phyloP scores from a whole-genome alignment of 495 filamentous ascomycete species.

The Penicillium goetzii region DNA sequence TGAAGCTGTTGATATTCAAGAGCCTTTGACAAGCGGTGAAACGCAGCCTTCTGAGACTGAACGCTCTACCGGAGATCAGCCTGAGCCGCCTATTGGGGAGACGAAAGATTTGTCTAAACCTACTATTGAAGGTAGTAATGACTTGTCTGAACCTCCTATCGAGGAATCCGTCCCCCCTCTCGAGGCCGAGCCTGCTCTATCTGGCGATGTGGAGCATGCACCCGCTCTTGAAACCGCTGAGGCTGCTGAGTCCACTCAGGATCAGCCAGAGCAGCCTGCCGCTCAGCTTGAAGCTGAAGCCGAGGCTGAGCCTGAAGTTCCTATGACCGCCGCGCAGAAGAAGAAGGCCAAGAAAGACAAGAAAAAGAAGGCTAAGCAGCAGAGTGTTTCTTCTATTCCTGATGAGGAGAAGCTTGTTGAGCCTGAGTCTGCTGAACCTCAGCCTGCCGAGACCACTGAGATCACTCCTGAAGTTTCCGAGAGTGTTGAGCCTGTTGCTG shows the following conservation, averaged over 20 bases:
- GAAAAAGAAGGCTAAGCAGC: slow-evolving; percentile 34
- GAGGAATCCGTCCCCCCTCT: slow-evolving; percentile 8
- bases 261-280: slow-evolving; percentile 12
- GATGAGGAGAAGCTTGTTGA: slow-evolving; percentile 26
- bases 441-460: slow-evolving; percentile 6
- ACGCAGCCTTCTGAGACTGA: slow-evolving; percentile 16
- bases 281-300: slow-evolving; percentile 13
- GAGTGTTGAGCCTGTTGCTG: not conserved
- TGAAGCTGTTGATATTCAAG: slow-evolving; percentile 23
- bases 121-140: not conserved
- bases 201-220: slow-evolving; percentile 18
- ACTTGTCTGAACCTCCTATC: not conserved
- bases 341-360: slow-evolving; percentile 49
- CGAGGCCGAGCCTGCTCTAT: slow-evolving; percentile 9
- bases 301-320: slow-evolving; percentile 22
- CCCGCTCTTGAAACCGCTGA: slow-evolving; percentile 23
- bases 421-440: slow-evolving; percentile 6
- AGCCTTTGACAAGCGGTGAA: slow-evolving; percentile 31
- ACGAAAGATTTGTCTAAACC: not conserved
- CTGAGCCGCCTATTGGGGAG: slow-evolving; percentile 7
- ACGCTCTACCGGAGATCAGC: slow-evolving; percentile 1
- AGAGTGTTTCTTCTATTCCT: slow-evolving; percentile 23
- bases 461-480: not conserved
- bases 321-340: slow-evolving; percentile 33
- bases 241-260: slow-evolving; percentile 17